Conservation (phyloP, 2,329 filamentous ascomycete genomes). For the Apiospora aurea region DNA sequence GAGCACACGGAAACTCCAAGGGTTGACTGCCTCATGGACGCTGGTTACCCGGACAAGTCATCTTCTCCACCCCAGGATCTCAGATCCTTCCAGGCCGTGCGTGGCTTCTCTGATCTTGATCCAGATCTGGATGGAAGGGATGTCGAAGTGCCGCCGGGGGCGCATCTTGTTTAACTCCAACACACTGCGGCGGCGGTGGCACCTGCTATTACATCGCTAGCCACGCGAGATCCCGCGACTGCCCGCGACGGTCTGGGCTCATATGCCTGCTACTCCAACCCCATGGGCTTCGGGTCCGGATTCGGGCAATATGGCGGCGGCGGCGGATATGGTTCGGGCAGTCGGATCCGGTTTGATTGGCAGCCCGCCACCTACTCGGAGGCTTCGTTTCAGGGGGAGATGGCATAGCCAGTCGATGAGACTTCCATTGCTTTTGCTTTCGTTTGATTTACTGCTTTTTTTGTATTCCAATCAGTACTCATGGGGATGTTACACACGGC, state of each 20-base stretch:
- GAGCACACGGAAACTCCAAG: not conserved
- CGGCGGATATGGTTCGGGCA: not conserved
- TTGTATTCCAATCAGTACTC: not conserved
- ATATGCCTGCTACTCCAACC: not conserved
- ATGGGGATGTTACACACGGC: not conserved
- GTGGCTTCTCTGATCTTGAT: not conserved
- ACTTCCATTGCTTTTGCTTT: not conserved
- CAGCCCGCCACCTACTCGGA: not conserved
- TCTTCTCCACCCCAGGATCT: not conserved
- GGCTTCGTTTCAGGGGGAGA: not conserved
- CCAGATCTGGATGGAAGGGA: not conserved
- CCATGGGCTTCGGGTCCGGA: not conserved
- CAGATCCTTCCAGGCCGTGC: not conserved
- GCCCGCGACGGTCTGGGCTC: not conserved
- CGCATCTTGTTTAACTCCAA: not conserved
- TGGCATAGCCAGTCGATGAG: not conserved
- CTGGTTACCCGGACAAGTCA: not conserved
- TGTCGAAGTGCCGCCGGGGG: not conserved
- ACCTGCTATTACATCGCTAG: not conserved
- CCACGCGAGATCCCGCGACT: not conserved
- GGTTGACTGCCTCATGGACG: not conserved
- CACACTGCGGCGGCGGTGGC: not conserved
- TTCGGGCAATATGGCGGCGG: not conserved
- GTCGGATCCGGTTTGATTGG: not conserved
- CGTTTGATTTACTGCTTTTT: not conserved